Base-by-base conservation (phyloP, 2,329 filamentous ascomycete species). In the Parastagonospora avenae region DNA sequence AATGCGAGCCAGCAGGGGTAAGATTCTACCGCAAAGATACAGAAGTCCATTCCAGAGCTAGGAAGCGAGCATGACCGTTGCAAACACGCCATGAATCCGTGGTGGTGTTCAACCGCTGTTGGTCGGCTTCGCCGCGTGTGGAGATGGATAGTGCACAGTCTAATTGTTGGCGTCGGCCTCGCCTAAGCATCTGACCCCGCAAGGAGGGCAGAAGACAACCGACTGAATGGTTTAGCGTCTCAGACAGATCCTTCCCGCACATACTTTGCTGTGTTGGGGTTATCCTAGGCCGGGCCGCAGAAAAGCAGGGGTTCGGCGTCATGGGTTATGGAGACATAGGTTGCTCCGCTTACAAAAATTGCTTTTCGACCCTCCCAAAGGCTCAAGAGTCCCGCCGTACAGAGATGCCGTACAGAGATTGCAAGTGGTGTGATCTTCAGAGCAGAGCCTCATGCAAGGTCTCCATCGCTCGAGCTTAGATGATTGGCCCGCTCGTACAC, bases 181-280 rank as follows among this genome's bases (percentile, higher is more conserved):
- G 66, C 66, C 66, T 67, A 54, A 28, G 50, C 42, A 46, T 40
- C 32, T 40, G 42, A 58, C 60, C 63, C 65, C 64, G 57, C 60
- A 63, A 51, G 40, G 46, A 36, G 44, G 33, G 31, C 19, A 32
- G 32, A 46, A 47, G 42, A 47, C 50, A 8, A 58, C 59, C 59
- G 55, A 47, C 49, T 42, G 47, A 30, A 41, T 59, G 59, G 57
- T 51, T 60, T 55, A 49, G 52, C 49, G 50, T 57, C 30, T 39
- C 40, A 48, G 42, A 30, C 16, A 15, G 42, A 52, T 62, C 57
- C 57, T 62, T 61, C 59, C 59, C 59, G 59, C 50, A 36, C 24
- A 42, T 47, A 43, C 51, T 46, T 51, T 59, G 36, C 50, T 47
- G 32, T 42, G 32, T 49, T 50, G 38, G 48, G 49, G 42, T 38